A percentile compares a stretch with the other conserved stretches of the same genome.
phyloP scores from a whole-genome alignment of 2,329 filamentous ascomycete species.

The Cladosporium sp. region DNA sequence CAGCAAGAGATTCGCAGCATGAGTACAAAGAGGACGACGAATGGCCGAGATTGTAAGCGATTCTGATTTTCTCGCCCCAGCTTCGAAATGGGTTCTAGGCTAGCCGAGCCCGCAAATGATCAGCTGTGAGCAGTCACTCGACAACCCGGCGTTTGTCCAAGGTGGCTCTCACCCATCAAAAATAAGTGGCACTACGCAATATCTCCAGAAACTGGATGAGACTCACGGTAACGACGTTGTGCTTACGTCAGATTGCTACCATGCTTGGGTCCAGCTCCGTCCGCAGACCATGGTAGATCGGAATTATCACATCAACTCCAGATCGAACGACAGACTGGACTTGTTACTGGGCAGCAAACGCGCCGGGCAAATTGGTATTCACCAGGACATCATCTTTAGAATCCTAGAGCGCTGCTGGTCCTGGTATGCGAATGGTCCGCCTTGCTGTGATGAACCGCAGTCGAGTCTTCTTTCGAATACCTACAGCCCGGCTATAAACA shows the following conservation, averaged over 20 bases:
- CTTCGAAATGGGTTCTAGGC: constrained; percentile 22
- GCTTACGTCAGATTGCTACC: constrained; percentile 31
- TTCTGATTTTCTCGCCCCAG: constrained; percentile 7
- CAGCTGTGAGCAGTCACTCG: constrained; percentile 27
- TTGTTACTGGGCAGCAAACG: not conserved
- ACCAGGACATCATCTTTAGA: constrained; percentile 57
- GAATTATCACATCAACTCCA: constrained; percentile 37
- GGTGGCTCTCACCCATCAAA: constrained; percentile 29
- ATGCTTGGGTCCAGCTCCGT: constrained; percentile 65
- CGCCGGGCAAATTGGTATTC: constrained; percentile 39
- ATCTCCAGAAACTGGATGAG: constrained; percentile 21
- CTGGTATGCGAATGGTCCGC: constrained; percentile 44
- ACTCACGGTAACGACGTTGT: constrained; percentile 27
- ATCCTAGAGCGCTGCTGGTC: constrained; percentile 56
- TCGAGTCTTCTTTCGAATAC: constrained; percentile 53
- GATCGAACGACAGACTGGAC: constrained; percentile 48
- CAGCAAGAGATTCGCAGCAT: not conserved
- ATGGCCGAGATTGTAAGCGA: not conserved
- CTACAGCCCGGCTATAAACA: constrained; percentile 50
- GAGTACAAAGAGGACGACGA: no score
- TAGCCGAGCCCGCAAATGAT: constrained; percentile 31
- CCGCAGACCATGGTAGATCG: constrained; percentile 62
- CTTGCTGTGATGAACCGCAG: constrained; percentile 55
- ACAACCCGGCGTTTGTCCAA: constrained; percentile 18
- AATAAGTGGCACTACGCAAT: constrained; percentile 25